phyloP scores from a whole-genome alignment of 352 stramenopile species.

The Phytopythium oedochilum region DNA sequence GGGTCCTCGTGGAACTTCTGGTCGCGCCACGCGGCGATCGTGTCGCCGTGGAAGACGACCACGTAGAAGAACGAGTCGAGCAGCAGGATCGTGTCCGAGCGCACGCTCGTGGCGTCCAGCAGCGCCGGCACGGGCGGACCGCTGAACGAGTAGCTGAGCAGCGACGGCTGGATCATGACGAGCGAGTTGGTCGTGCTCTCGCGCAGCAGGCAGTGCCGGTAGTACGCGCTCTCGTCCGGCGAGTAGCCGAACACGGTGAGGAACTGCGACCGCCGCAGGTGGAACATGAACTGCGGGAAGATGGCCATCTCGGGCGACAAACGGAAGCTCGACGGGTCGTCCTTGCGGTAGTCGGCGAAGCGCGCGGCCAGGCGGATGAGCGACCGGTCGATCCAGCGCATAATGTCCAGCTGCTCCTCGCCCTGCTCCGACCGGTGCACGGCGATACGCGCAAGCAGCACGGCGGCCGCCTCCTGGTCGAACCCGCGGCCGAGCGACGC shows the following conservation, averaged over 20 bases:
- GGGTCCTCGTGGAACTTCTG: conserved; percentile 94
- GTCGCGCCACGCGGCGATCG: conserved; percentile 98
- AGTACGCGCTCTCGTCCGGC: conserved; percentile 98
- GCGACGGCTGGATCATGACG: conserved; percentile 99
- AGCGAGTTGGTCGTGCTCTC: conserved; percentile 98
- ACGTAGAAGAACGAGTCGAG: conserved; percentile 99
- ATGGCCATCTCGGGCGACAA: conserved; percentile 97
- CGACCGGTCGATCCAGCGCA: conserved; percentile 93
- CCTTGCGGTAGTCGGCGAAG: conserved; percentile 98
- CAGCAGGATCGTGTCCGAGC: conserved; percentile 97
- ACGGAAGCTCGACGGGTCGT: conserved; percentile 96
- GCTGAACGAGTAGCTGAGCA: conserved; percentile 97
- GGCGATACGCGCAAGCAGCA: conserved; percentile 92
- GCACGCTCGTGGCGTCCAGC: conserved; percentile 89
- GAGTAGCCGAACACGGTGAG: conserved; percentile 99
- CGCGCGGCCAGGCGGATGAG: conserved; percentile 98
- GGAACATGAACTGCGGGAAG: conserved; percentile 99
- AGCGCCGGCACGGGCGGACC: conserved; percentile 88
- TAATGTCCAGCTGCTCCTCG: conserved; percentile 86
- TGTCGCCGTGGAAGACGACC: conserved; percentile 99
- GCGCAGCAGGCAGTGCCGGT: conserved; percentile 92
- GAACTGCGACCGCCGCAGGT: conserved; percentile 98
- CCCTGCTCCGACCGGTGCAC: conserved; percentile 83
- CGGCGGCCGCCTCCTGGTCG: conserved; percentile 98
- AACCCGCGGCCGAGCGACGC: conserved; percentile 93